Evolutionary conservation across 345 rosid genomes (phyloP), one percentile per base, ranked within the genome.

Genomic region (Tarenaya hassleriana): DNA sequence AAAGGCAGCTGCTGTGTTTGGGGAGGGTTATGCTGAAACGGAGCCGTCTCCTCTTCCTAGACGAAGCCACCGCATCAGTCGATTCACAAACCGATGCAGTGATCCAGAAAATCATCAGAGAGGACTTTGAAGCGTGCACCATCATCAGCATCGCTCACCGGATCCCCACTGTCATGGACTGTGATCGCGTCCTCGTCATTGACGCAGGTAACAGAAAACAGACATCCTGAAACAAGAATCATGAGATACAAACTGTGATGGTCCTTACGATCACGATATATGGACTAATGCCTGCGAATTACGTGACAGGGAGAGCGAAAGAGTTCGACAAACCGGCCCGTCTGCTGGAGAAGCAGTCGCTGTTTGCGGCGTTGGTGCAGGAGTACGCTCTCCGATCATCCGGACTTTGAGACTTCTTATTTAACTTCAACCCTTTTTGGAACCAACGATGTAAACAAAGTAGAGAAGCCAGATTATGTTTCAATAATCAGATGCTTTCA

Each of bases 101-200:
- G 52, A 84, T 91, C 55, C 96, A 91, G 59, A 83, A 69, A 79
- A 87, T 91, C 64, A 87, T 91, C 16, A 67, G 98, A 15, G 90
- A 91, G 75, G 96, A 84, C 50, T 91, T 91, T 41, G 86, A 69
- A 7, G 58, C 84, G 0, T 82, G 95, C 48, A 84, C 98, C 1
- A 87, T 91, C 5, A 79, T 91, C 66, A 91, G 96, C 78, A 91
- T 91, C 52, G 96, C 96, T 68, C 96, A 91, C 57, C 74, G 98
- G 69, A 91, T 91, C 58, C 95, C 96, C 4, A 91, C 96, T 8
- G 96, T 91, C 50, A 91, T 91, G 98, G 98, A 91, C 59, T 80
- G 98, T 1, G 86, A 91, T 47, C 64, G 90, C 39, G 96, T 91
- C 35, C 62, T 91, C n/a, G 95, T 91, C 13, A 42, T 91, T 4